These are phyloP conservation scores for Blepharisma japonicum DNA, from an alignment of 73 alveolate species.

Conservation along the genomic window DNA sequence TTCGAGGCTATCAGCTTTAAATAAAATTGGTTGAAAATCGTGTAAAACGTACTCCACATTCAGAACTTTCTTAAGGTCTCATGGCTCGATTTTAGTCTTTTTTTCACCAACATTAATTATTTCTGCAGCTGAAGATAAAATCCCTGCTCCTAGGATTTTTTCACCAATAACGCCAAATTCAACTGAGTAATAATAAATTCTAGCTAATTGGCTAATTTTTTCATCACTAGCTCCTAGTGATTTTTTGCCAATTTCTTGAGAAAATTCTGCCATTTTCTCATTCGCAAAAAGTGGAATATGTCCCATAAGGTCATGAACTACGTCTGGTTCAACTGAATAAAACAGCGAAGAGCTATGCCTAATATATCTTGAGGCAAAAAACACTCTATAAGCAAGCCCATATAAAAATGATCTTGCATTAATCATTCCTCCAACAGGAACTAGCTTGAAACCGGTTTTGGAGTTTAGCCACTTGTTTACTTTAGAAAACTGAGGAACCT, in stretches of 20 bases:
- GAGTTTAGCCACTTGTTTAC: background rate
- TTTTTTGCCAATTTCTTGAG: constrained; percentile 42
- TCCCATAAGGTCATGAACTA: constrained; percentile 36
- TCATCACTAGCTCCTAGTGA: constrained; percentile 45
- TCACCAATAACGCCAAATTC: constrained; percentile 2
- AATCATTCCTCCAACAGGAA: constrained; percentile 19
- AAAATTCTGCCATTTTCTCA: constrained; percentile 40
- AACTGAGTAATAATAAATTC: constrained; percentile 11
- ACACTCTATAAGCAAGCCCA: background rate
- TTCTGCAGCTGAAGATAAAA: background rate
- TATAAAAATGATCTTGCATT: background rate
- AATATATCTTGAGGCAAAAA: background rate
- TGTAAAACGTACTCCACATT: too few relatives aligned
- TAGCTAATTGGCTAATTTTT: constrained; percentile 33
- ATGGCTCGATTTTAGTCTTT: background rate
- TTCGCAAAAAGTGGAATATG: constrained; percentile 50
- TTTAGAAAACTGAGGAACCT: constrained; percentile 31
- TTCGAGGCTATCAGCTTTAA: too few relatives aligned
- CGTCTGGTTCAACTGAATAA: background rate
- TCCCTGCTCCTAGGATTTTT: constrained; percentile 2
- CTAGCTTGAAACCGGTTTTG: background rate
- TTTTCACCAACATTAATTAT: background rate
- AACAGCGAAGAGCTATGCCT: background rate
- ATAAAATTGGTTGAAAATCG: too few relatives aligned
- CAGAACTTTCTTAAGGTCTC: background rate